These are phyloP conservation scores for Thinopyrum elongatum DNA, from an alignment of 176 grass and related monocot species.

Conservation along the genomic window DNA sequence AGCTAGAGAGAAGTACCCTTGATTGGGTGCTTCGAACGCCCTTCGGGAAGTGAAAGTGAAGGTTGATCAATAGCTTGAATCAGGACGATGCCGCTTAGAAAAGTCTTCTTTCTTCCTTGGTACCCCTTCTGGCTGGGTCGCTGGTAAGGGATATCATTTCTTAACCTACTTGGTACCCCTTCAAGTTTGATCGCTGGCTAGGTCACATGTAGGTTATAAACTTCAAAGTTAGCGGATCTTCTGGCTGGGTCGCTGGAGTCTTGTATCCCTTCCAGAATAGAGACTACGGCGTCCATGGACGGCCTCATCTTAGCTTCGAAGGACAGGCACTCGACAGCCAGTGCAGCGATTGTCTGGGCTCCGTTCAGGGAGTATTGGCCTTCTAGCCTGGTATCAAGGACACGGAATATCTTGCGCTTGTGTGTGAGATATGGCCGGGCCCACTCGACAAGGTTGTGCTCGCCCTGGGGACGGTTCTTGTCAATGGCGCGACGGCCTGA, in stretches of 20 bases:
- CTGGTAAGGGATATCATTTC: too few relatives aligned
- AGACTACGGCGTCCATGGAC: constrained; percentile 57
- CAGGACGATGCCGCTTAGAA: too few relatives aligned
- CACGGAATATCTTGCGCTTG: constrained; percentile 83
- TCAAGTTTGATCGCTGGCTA: too few relatives aligned
- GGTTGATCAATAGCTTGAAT: too few relatives aligned
- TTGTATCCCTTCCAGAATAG: constrained; percentile 59
- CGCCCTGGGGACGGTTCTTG: constrained; percentile 70
- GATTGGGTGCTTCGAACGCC: too few relatives aligned
- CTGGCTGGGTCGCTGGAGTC: constrained; percentile 7
- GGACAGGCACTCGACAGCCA: constrained; percentile 56
- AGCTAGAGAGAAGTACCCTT: too few relatives aligned
- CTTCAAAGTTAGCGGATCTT: too few relatives aligned
- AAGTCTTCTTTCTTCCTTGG: too few relatives aligned
- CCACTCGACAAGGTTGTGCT: constrained; percentile 88
- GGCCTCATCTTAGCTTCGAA: constrained; percentile 64
- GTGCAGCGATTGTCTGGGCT: constrained; percentile 58
- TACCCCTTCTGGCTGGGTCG: too few relatives aligned
- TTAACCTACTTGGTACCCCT: too few relatives aligned
- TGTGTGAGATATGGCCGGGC: constrained; percentile 67
- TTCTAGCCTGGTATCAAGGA: constrained; percentile 65
- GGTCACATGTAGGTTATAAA: too few relatives aligned
- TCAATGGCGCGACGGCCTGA: constrained; percentile 73
- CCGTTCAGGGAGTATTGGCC: constrained; percentile 55
- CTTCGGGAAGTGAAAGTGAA: too few relatives aligned